Base-by-base conservation (phyloP, 768 basidiomycete species). In the Lentinula sp. region DNA sequence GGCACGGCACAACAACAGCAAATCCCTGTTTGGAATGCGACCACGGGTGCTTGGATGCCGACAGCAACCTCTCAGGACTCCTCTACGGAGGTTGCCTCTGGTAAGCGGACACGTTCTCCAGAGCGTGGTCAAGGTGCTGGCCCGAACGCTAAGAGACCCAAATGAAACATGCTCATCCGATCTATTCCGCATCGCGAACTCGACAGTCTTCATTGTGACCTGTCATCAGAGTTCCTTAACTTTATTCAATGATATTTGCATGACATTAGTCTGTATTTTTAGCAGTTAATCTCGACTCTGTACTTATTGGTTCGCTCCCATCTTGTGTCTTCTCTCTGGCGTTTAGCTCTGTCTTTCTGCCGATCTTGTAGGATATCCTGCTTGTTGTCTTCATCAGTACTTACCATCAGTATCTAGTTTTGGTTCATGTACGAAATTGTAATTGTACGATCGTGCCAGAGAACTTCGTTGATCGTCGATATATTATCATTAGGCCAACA, bases 1-100 rank as follows among this genome's bases (percentile, higher is more conserved):
- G 46, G 46, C 8, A 48, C 23, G 46, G 46, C 20, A 12, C 46
- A 48, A 48, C 46, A 48, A 32, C 55, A 56, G n/a, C 55, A 43
- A n/a, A 56, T 56, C 13, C 55, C 55, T 4, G 55, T 56, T 8
- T 56, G 55, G 55, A 56, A 56, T 43, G 39, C 55, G 13, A 41
- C 55, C 9, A 56, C 55, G 23, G 55, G 55, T 15, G 55, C 41
- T 41, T 56, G 55, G 55, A 56, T 56, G 55, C 55, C 55, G 13
- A 15, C 55, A 1, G n/a, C 55, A 5, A 18, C 41, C 13, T n/a
- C 55, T 13, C 53, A 54, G 9, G 53, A n/a, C 20, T 41, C 53
- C n/a, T 10, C 50, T 13, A n/a, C 36, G 6, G 41, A 41, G 9
- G 6, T 32, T 43, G 5, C 41, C 55, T n/a, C 37, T 56, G 20